These are phyloP conservation scores for Aspergillus nomiae DNA, from an alignment of 2,329 filamentous ascomycete species.

Conservation along the genomic window DNA sequence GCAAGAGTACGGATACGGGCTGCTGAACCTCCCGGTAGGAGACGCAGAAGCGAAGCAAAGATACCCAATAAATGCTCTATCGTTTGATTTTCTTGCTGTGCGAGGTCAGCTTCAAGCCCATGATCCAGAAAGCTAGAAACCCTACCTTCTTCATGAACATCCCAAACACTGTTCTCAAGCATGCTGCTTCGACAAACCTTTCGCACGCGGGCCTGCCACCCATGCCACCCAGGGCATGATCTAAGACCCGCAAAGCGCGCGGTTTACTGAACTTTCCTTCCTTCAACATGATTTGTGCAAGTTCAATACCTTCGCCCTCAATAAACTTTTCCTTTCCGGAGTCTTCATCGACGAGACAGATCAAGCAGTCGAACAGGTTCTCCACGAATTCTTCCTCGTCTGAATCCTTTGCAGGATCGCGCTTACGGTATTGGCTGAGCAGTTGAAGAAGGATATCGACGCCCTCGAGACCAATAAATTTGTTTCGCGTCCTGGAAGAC, in stretches of 20 bases:
- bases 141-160: conserved; percentile 77
- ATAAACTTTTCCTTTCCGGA: conserved; percentile 79
- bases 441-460: conserved; percentile 81
- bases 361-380: conserved; percentile 85
- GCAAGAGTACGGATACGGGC: conserved; percentile 81
- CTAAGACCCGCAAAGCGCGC: conserved; percentile 76
- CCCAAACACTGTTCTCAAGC: conserved; percentile 81
- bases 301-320: conserved; percentile 87
- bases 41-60: conserved; percentile 77
- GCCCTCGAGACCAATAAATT: conserved; percentile 67
- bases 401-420: conserved; percentile 80
- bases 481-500: conserved; percentile 65
- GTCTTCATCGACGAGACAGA: conserved; percentile 74
- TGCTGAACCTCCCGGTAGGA: conserved; percentile 74
- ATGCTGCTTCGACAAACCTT: conserved; percentile 77
- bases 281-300: conserved; percentile 87
- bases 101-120: conserved; percentile 18
- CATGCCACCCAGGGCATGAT: conserved; percentile 72
- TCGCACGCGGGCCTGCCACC: conserved; percentile 67
- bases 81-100: conserved; percentile 62
- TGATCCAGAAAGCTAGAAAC: background rate
- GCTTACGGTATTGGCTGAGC: conserved; percentile 79
- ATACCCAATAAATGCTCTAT: conserved; percentile 83
- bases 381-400: conserved; percentile 95
- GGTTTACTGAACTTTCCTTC: conserved; percentile 82